Conservation (phyloP, 768 basidiomycete genomes). For the Sporobolomyces phaffii region DNA sequence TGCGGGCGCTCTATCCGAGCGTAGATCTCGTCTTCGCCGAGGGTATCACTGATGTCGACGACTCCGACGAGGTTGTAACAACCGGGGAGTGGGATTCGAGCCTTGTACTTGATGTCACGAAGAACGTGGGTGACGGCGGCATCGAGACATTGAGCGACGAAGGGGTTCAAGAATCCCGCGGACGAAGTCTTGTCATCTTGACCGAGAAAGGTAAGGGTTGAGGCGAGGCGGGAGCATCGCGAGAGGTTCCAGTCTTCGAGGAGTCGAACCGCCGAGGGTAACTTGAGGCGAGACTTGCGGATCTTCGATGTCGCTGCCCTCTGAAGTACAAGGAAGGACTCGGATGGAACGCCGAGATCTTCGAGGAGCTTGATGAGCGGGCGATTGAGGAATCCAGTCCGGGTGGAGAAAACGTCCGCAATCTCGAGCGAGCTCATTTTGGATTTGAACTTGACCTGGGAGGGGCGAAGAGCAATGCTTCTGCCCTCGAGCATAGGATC, state of each 20-base stretch:
- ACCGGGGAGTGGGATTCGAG: conserved; percentile 64
- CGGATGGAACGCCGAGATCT: conserved; percentile 59
- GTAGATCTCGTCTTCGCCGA: conserved; percentile 52
- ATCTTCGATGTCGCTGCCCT: conserved; percentile 55
- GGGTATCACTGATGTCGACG: conserved; percentile 60
- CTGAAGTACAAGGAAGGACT: conserved; percentile 61
- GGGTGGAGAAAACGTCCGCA: neutral
- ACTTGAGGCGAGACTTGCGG: conserved; percentile 39
- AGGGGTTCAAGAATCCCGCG: conserved; percentile 44
- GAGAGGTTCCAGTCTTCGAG: conserved; percentile 8
- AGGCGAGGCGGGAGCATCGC: conserved; percentile 55
- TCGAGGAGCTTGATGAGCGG: conserved; percentile 51
- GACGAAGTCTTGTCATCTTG: conserved; percentile 48
- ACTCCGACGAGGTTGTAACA: conserved; percentile 71
- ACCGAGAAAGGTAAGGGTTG: conserved; percentile 53
- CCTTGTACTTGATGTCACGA: conserved; percentile 67
- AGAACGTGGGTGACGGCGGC: conserved; percentile 62
- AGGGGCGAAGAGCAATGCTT: conserved; percentile 37
- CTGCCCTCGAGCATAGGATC: neutral
- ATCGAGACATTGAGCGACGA: conserved; percentile 56
- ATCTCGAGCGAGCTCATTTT: neutral
- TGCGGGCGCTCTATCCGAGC: conserved; percentile 48
- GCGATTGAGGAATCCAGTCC: conserved; percentile 1
- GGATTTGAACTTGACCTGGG: conserved; percentile 65
- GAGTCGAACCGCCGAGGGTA: neutral